phyloP scores from a whole-genome alignment of 1,139 yeast genomes.

The Nematodospora anomalae region DNA sequence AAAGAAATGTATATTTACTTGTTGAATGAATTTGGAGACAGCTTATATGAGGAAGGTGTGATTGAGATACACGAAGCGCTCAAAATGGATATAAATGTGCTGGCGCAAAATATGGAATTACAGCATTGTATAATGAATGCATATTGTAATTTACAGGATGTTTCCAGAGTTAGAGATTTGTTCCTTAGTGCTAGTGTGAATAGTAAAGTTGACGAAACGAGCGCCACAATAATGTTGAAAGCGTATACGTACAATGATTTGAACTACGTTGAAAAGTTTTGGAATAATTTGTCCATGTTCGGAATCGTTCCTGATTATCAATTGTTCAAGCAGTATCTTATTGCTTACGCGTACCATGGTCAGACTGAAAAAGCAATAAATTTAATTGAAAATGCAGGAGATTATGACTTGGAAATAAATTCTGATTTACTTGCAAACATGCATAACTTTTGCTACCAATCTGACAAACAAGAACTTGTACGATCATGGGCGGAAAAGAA shows the following conservation, averaged over 20 bases:
- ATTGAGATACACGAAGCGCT: slow-evolving; percentile 63
- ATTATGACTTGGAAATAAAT: slow-evolving; percentile 51
- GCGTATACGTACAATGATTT: slow-evolving; percentile 61
- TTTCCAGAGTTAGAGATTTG: slow-evolving; percentile 58
- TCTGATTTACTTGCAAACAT: slow-evolving; percentile 54
- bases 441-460: slow-evolving; percentile 61
- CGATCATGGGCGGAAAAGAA: slow-evolving; percentile 53
- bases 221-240: slow-evolving; percentile 71
- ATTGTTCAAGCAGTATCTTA: slow-evolving; percentile 62
- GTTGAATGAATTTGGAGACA: slow-evolving; percentile 61
- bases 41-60: slow-evolving; percentile 66
- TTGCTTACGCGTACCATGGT: slow-evolving; percentile 76
- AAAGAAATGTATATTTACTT: slow-evolving; percentile 63
- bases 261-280: slow-evolving; percentile 59
- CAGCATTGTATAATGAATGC: slow-evolving; percentile 69
- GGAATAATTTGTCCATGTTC: slow-evolving; percentile 59
- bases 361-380: slow-evolving; percentile 57
- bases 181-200: slow-evolving; percentile 59
- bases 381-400: slow-evolving; percentile 50
- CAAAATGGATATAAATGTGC: slow-evolving; percentile 62
- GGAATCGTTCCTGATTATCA: slow-evolving; percentile 55
- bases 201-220: slow-evolving; percentile 61
- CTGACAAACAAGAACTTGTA: slow-evolving; percentile 46
- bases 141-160: slow-evolving; percentile 62
- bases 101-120: slow-evolving; percentile 55